Conservation (phyloP, 2,329 filamentous ascomycete species). For the Botrytis cinerea region DNA sequence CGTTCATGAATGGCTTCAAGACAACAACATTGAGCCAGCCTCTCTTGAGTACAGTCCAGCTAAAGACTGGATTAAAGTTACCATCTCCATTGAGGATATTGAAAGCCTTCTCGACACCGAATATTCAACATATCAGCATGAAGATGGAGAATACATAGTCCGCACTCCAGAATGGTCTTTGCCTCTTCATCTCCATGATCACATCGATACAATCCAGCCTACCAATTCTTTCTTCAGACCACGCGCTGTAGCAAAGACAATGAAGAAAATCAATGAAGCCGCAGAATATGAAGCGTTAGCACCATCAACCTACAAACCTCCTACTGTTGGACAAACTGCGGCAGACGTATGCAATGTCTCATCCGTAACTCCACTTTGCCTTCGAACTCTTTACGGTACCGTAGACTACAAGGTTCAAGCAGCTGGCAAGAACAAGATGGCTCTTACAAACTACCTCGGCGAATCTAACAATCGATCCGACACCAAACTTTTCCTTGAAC, state of each 20-base stretch:
- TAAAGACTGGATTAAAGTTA: constrained; percentile 56
- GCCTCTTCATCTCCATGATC: constrained; percentile 45
- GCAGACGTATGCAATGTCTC: constrained; percentile 63
- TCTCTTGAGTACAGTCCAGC: constrained; percentile 49
- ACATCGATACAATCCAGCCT: constrained; percentile 55
- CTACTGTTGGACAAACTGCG: constrained; percentile 12
- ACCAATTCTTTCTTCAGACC: constrained; percentile 57
- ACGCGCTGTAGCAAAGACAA: constrained; percentile 43
- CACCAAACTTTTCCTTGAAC: constrained; percentile 31
- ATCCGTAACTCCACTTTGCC: constrained; percentile 34
- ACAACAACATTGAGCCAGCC: constrained; percentile 50
- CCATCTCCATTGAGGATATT: constrained; percentile 50
- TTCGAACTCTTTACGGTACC: constrained; percentile 36
- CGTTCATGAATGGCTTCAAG: constrained; percentile 58
- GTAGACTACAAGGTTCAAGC: constrained; percentile 31
- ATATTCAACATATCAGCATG: constrained; percentile 43
- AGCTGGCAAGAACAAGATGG: constrained; percentile 32
- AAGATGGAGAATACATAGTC: constrained; percentile 34
- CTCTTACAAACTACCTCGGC: constrained; percentile 34
- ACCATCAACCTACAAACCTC: constrained; percentile 19
- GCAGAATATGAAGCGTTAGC: constrained; percentile 2
- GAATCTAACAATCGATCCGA: constrained; percentile 36
- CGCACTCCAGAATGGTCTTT: constrained; percentile 43
- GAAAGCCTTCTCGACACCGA: constrained; percentile 43
- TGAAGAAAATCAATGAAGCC: constrained; percentile 25